phyloP scores from a whole-genome alignment of 2,329 filamentous ascomycete genomes.

The Grosmannia serpens region DNA sequence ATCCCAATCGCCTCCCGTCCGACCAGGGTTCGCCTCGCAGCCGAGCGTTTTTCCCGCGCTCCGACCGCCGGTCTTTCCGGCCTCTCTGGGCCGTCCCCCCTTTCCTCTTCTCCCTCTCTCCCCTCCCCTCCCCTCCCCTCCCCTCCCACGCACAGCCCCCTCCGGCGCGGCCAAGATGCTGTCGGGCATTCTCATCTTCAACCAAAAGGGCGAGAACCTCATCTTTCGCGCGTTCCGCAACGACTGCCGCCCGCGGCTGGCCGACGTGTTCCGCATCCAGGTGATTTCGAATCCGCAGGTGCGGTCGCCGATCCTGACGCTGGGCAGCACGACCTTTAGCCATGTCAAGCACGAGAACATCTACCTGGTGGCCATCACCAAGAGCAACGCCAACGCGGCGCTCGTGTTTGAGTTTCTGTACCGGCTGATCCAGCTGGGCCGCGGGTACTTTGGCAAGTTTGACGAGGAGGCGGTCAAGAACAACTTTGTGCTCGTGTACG shows the following conservation, averaged over 20 bases:
- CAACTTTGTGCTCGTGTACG: constrained; percentile 98
- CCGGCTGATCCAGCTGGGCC: constrained; percentile 76
- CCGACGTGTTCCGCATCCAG: constrained; percentile 98
- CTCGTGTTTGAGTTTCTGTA: constrained; percentile 98
- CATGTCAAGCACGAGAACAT: constrained; percentile 99
- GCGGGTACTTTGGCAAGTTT: constrained; percentile 97
- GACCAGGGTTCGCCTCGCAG: neutral
- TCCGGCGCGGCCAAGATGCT: constrained; percentile 53
- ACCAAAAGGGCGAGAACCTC: constrained; percentile 98
- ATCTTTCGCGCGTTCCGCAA: constrained; percentile 99
- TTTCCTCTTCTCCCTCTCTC: neutral
- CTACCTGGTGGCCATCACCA: constrained; percentile 92
- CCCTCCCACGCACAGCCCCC: no score
- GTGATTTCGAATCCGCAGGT: constrained; percentile 98
- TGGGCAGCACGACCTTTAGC: constrained; percentile 96
- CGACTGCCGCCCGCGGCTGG: constrained; percentile 92
- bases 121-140: neutral
- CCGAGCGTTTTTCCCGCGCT: neutral
- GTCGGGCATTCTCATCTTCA: constrained; percentile 95
- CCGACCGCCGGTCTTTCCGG: neutral
- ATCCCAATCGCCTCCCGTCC: neutral
- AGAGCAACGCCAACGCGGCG: constrained; percentile 97
- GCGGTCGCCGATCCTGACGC: constrained; percentile 89
- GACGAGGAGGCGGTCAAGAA: constrained; percentile 99
- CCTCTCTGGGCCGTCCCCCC: neutral